Evolutionary conservation across 352 stramenopile species (phyloP), one percentile per base, ranked within the genome.

Genomic region (Pythium rhizo-oryzae): DNA sequence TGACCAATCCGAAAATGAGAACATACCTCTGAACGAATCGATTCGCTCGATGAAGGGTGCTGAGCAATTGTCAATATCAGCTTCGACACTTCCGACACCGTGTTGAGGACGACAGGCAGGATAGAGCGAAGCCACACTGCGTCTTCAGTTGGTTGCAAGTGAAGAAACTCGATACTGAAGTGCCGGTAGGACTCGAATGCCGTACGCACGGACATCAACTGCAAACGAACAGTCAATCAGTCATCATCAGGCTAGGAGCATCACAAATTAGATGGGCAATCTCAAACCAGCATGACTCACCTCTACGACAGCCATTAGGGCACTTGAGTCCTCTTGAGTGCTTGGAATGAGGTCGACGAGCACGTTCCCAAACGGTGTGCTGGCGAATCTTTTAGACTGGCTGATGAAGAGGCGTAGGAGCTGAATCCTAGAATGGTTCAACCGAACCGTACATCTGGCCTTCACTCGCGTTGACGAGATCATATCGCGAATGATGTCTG

Each of bases 81-180:
- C n/a, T 55, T 41, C 13, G 65, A 52, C 12, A 28, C 35, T 13
- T 71, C 65, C 15, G 24, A 28, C 39, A 66, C 63, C 0, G 49
- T 66, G 21, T 21, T 25, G n/a, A 71, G 43, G 0, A 61, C 51
- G 16, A 54, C n/a, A 21, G 65, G 56, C 12, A 66, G 16, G 24
- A 71, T 55, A 8, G 65, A 66, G 5, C 25, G 21, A 30, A 44
- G 37, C 65, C 65, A 71, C 13, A 71, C 39, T 13, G 9, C 18
- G 28, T 65, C 49, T 37, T 52, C 59, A 9, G 2, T 15, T 24
- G 41, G 3, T 28, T 54, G 55, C 25, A 49, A 44, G 15, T 37
- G 47, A 39, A 69, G 43, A 51, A 44, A 57, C 35, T 30, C 25
- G 19, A 33, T 15, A 16, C 21, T 33, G 19, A 62, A 53, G 23